Conservation (phyloP, 1,284 basidiomycete species). For the Mycena sp. region DNA sequence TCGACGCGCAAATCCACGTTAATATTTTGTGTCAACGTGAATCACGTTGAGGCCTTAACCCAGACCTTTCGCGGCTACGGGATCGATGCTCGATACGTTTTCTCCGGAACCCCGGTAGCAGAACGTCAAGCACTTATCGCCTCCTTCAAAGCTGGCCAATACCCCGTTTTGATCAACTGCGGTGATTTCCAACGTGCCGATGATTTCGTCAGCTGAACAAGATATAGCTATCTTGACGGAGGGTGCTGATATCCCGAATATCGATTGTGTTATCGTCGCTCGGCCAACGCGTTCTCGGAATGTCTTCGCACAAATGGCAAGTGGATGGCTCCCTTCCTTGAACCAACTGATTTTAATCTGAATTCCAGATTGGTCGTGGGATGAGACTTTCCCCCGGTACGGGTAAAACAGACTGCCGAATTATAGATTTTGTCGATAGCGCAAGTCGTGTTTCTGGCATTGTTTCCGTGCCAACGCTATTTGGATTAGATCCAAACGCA, state of each 20-base stretch:
- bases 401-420: constrained; percentile 86
- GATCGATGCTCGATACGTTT: constrained; percentile 88
- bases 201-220: not conserved
- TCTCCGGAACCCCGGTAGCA: constrained; percentile 70
- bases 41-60: constrained; percentile 85
- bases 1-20: constrained; percentile 84
- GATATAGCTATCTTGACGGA: constrained; percentile 87
- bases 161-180: constrained; percentile 93
- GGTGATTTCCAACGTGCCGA: constrained; percentile 54
- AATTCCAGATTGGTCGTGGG: constrained; percentile 85
- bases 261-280: constrained; percentile 91
- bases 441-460: constrained; percentile 76
- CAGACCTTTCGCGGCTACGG: constrained; percentile 79
- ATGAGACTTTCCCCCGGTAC: constrained; percentile 87
- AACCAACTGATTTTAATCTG: not conserved
- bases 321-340: constrained; percentile 29
- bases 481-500: constrained; percentile 84
- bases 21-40: constrained; percentile 90
- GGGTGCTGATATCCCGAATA: constrained; percentile 90
- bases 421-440: constrained; percentile 94
- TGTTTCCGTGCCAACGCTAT: constrained; percentile 85
- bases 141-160: constrained; percentile 77
- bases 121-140: constrained; percentile 76
- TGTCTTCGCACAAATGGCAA: constrained; percentile 93
- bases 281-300: constrained; percentile 91